Conservation (phyloP, 164 flowering plant species). For the Vitis amurensis region DNA sequence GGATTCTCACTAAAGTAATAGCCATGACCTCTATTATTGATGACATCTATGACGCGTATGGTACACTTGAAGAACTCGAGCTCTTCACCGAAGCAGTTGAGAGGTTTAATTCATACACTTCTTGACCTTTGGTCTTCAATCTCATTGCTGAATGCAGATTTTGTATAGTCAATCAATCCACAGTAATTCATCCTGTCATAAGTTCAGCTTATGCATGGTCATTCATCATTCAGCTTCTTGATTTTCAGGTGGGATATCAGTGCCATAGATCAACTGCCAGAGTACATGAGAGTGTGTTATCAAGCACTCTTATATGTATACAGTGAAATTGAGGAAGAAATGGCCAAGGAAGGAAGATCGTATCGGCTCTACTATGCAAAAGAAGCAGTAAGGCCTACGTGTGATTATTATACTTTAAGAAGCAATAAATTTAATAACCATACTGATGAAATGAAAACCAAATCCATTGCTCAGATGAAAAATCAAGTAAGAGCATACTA, state of each 20-base stretch:
- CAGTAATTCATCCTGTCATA: no score
- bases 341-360: constrained; percentile 26
- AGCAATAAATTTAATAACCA: not conserved
- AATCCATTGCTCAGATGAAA: constrained; percentile 26
- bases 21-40: constrained; percentile 19
- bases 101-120: constrained; percentile 13
- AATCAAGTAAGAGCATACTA: constrained; percentile 21
- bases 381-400: constrained; percentile 28
- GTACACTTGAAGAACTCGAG: constrained; percentile 23
- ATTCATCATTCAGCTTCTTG: no score
- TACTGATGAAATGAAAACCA: no score
- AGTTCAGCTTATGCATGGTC: no score
- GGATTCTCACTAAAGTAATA: constrained; percentile 13
- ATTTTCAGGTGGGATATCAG: constrained; percentile 41
- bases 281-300: constrained; percentile 36
- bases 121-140: no score
- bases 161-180: no score
- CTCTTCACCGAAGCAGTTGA: constrained; percentile 27
- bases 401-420: constrained; percentile 7
- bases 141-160: no score
- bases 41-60: constrained; percentile 29
- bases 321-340: constrained; percentile 26
- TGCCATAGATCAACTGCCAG: constrained; percentile 33
- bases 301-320: not conserved
- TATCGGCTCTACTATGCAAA: constrained; percentile 20